A percentile compares a stretch with the other conserved stretches of the same genome.
phyloP scores from a whole-genome alignment of 2,329 filamentous ascomycete genomes.

The Sarocladium oryzae region DNA sequence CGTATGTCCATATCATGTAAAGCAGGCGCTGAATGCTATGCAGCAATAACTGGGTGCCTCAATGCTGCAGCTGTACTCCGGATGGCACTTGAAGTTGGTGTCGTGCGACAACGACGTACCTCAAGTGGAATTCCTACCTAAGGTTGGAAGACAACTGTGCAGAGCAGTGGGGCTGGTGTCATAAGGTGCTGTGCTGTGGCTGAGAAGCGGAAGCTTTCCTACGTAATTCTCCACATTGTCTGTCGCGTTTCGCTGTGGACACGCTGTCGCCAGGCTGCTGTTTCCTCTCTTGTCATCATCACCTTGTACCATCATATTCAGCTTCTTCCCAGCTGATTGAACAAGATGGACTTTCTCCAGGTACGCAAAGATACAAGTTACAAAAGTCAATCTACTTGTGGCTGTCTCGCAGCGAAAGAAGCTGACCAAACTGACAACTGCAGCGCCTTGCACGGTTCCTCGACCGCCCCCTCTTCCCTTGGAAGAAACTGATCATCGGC shows the following conservation, averaged over 20 bases:
- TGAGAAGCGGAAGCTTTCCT: not conserved
- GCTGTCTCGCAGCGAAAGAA: no score
- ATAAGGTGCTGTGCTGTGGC: not conserved
- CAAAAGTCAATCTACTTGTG: no score
- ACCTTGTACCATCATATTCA: not conserved
- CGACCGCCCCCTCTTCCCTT: constrained; percentile 89
- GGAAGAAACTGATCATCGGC: constrained; percentile 92
- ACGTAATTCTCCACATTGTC: constrained; percentile 3
- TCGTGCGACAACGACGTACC: not conserved
- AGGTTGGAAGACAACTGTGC: not conserved
- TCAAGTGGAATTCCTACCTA: not conserved
- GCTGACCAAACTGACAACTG: not conserved
- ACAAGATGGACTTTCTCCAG: constrained; percentile 42
- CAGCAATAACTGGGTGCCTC: not conserved
- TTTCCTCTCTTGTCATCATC: not conserved
- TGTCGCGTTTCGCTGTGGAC: constrained; percentile 5
- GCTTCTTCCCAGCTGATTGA: constrained; percentile 13
- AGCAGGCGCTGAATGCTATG: not conserved
- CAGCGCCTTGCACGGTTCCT: constrained; percentile 75
- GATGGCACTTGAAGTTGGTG: no score
- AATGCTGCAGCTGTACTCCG: no score
- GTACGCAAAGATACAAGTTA: constrained; percentile 18
- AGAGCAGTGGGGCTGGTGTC: not conserved
- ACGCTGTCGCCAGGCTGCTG: constrained; percentile 6
- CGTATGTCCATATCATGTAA: not conserved